phyloP scores from a whole-genome alignment of 805 yeast genomes.

The Ogataea paradorogensis region DNA sequence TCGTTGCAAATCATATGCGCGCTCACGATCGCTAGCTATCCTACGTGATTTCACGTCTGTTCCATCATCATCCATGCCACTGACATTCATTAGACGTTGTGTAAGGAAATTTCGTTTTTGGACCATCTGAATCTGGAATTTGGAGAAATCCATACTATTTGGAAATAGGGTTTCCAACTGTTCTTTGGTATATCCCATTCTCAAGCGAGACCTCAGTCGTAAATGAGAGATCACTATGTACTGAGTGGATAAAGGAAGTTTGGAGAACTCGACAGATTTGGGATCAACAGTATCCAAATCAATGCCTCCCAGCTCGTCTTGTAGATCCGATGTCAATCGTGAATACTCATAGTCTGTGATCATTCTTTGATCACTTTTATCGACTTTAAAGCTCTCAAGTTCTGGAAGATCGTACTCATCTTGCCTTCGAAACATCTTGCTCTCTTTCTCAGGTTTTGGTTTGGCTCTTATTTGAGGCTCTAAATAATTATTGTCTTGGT shows the following conservation, averaged over 20 bases:
- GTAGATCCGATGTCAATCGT: slow-evolving; percentile 53
- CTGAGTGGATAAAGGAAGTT: slow-evolving; percentile 80
- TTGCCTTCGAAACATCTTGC: slow-evolving; percentile 43
- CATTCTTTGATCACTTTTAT: slow-evolving; percentile 65
- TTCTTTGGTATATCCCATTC: slow-evolving; percentile 94
- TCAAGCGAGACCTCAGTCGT: slow-evolving; percentile 76
- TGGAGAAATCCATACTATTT: slow-evolving; percentile 82
- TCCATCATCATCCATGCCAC: slow-evolving; percentile 66
- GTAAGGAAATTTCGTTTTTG: slow-evolving; percentile 88
- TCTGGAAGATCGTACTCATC: slow-evolving; percentile 89
- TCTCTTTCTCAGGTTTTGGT: slow-evolving; percentile 18
- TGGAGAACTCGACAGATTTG: slow-evolving; percentile 68
- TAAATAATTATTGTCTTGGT: slow-evolving; percentile 34
- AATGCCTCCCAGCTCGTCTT: slow-evolving; percentile 62
- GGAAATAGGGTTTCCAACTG: slow-evolving; percentile 83
- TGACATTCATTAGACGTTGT: slow-evolving; percentile 76
- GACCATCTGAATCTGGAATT: slow-evolving; percentile 89
- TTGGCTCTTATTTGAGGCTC: slow-evolving; percentile 4
- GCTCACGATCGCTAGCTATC: slow-evolving; percentile 79
- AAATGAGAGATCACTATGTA: slow-evolving; percentile 84
- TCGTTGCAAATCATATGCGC: slow-evolving; percentile 69
- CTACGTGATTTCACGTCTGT: slow-evolving; percentile 44
- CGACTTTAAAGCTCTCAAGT: slow-evolving; percentile 48
- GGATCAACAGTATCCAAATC: slow-evolving; percentile 80
- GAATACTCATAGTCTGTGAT: slow-evolving; percentile 71